Base-by-base conservation (phyloP, 371 early-diverging fungal species). In the Dipsacomyces acuminosporus region DNA sequence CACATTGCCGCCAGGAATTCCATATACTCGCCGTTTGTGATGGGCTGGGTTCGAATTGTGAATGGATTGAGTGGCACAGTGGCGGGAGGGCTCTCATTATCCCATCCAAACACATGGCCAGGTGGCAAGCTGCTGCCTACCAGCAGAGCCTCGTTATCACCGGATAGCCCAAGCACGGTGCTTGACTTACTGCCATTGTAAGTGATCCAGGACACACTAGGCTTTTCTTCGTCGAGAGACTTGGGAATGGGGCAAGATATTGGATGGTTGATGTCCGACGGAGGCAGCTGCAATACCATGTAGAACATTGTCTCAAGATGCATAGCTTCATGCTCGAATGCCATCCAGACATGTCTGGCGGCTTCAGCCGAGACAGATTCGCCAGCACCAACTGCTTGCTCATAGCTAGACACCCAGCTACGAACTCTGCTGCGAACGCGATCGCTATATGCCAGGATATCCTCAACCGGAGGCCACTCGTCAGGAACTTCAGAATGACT, bases 241-340 rank as follows among this genome's bases (percentile, higher is more conserved):
- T 5, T 30, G 30, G 30, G 30, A 11, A 30, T 30, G 7, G 30
- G 11, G 23, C 20, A 44, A 17, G 14, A 62, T 19, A 23, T 53
- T 55, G 44, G 67, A 21, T 8, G 79, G 81, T 30, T 79, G 72
- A 35, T 65, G 47, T 14, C 72, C 20, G 19, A 63, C 61, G 75
- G 77, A 3, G 34, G 48, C 36, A 78, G 78, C 67, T 91, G 95
- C 4, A 89, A 65, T 1, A 91, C 74, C 93, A 94, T 94, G 58
- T 93, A 91, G 8, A 93, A 61, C 15, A 94, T 51, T 0, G 86
- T 87, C 61, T 94, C 95, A 14, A 91, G 64, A 55, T 94, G 95
- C 92, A 93, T 85, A 1, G 85, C 90, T 61, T 93, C 90, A 56
- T 94, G 95, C 61, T 94, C 94, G 74, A 86, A 92, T 9, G 80